Conservation (phyloP, 2,329 filamentous ascomycete species). For the Xylaria sp. region DNA sequence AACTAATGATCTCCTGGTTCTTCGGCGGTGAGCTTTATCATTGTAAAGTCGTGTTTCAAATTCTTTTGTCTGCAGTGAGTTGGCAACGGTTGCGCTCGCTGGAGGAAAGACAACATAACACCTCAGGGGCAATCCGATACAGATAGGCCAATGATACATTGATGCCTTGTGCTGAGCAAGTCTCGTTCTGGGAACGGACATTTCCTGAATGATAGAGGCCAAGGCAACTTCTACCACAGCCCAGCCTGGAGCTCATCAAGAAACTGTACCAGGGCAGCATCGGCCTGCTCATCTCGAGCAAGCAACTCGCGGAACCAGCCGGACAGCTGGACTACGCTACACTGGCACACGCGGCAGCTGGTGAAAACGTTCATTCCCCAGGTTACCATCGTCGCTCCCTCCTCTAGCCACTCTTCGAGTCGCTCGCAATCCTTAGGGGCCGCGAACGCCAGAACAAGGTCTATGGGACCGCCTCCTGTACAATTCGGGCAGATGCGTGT, state of each 20-base stretch:
- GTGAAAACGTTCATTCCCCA: slow-evolving; percentile 28
- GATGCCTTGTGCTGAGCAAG: no score
- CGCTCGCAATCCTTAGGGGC: slow-evolving; percentile 13
- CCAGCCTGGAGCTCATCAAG: slow-evolving; percentile 20
- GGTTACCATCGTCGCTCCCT: slow-evolving; percentile 20
- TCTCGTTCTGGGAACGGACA: no score
- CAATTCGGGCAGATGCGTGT: slow-evolving; percentile 22
- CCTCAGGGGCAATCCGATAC: no score
- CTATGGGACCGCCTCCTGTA: not conserved
- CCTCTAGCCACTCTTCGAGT: slow-evolving; percentile 21
- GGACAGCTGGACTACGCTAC: slow-evolving; percentile 24
- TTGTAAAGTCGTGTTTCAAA: no score
- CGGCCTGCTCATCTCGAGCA: slow-evolving; percentile 21
- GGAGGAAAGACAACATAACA: no score
- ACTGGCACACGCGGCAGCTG: slow-evolving; percentile 31
- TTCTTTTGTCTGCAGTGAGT: no score
- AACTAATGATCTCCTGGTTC: no score
- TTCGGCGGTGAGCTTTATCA: no score
- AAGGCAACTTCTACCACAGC: not conserved
- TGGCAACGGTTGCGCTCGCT: no score
- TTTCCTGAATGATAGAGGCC: not conserved
- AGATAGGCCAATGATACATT: not conserved
- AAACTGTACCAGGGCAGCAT: slow-evolving; percentile 13
- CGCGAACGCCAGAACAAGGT: slow-evolving; percentile 26
- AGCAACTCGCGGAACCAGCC: slow-evolving; percentile 34